A percentile compares a stretch with the other conserved stretches of the same genome.
phyloP scores from a whole-genome alignment of 2,329 filamentous ascomycete genomes.

The Apiospora arundinis region DNA sequence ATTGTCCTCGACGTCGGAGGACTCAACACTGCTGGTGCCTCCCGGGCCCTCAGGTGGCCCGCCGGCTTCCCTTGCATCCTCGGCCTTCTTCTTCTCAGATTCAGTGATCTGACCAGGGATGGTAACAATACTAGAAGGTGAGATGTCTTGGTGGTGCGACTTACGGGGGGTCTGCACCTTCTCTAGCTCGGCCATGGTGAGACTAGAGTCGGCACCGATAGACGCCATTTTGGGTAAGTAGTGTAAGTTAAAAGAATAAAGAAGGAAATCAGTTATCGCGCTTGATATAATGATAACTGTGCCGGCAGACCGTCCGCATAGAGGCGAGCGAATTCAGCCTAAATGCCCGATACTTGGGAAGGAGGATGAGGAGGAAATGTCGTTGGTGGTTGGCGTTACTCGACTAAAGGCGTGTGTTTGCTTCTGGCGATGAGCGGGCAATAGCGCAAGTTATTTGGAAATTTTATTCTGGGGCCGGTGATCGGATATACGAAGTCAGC shows the following conservation, averaged over 20 bases:
- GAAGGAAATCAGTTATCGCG: not conserved
- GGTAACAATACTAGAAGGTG: constrained; percentile 5
- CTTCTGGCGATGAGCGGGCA: not conserved
- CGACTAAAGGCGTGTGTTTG: not conserved
- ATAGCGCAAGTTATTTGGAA: constrained; percentile 13
- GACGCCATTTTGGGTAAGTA: not conserved
- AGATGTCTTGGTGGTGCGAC: constrained; percentile 9
- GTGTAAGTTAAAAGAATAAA: not conserved
- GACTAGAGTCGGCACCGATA: not conserved
- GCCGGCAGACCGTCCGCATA: not conserved
- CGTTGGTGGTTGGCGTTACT: not conserved
- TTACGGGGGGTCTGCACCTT: constrained; percentile 18
- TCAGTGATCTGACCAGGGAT: constrained; percentile 20
- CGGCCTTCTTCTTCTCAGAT: not conserved
- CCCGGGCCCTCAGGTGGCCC: not conserved
- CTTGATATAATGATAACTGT: not conserved
- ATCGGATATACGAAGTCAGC: not conserved
- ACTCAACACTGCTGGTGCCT: not conserved
- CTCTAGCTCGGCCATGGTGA: constrained; percentile 11
- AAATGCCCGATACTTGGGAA: not conserved
- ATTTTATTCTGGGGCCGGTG: not conserved
- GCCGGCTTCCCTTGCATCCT: not conserved
- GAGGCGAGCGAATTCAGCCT: not conserved
- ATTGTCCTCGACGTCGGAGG: not conserved
- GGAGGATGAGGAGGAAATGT: not conserved